Evolutionary conservation across 1,284 basidiomycete genomes (phyloP), one percentile per base, ranked within the genome.

Genomic region (Inonotus hispidus): DNA sequence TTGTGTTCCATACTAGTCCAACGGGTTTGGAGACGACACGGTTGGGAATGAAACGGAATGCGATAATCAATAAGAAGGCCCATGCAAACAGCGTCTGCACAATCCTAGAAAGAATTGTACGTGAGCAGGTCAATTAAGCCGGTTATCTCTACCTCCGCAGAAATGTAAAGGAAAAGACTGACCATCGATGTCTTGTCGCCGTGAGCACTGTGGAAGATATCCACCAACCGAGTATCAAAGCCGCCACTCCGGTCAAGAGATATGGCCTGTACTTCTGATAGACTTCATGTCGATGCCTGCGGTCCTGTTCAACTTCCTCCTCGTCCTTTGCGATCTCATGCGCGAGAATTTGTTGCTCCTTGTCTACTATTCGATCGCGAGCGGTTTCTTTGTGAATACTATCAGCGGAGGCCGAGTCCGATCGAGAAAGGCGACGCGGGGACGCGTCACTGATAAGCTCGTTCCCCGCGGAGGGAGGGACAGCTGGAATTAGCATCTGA

Each of bases 21-120:
- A 93, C 77, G 14, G 91, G 91, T 43, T 76, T 76, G 27, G 87
- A 80, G 54, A 92, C 77, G 27, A 84, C 75, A 2, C 81, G 79
- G 71, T 81, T 85, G 63, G 90, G 88, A 64, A 93, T 84, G 72
- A 83, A 92, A 21, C 89, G 83, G 79, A 90, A 92, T 1, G 84
- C 87, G 65, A 92, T 91, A 64, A 89, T 79, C 10, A 80, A 64
- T 65, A 92, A 76, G 75, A 92, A 91, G 59, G 83, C 83, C 91
- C 90, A 93, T 2, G 90, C 87, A 67, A 86, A 88, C 49, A 92
- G 54, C 0, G 89, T 88, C 72, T 91, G 88, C 6, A 88, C 85
- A 64, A 92, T 82, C 88, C 88, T 85, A 54, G 58, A 52, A 32
- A 43, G 16, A 43, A 43, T 7, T 7, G 19, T 7, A 43, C 14